Evolutionary conservation across 345 rosid genomes (phyloP).

Genomic region (Garcia nutans): DNA sequence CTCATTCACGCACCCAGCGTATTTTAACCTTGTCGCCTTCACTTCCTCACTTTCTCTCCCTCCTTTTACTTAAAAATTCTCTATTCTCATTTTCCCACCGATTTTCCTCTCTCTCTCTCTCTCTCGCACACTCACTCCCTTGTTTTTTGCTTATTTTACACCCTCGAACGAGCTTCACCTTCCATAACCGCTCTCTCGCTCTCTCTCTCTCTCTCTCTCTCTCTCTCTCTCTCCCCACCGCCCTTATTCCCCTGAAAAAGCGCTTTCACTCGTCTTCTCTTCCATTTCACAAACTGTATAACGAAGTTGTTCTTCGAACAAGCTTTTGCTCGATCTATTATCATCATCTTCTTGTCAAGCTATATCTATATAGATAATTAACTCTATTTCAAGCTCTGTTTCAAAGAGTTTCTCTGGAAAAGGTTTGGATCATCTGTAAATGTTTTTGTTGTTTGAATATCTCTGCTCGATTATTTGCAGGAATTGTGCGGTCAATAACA

Average conservation of each 20-base stretch:
- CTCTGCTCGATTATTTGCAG: conserved; percentile 6
- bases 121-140: not conserved
- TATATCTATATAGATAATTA: too few species aligned
- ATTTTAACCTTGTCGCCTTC: not conserved
- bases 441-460: not conserved
- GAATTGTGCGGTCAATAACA: not conserved
- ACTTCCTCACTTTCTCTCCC: too few species aligned
- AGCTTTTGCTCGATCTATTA: not conserved
- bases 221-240: not conserved
- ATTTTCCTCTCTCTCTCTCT: not conserved
- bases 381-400: too few species aligned
- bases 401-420: too few species aligned
- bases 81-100: conserved; percentile 23
- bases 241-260: not conserved
- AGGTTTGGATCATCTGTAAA: not conserved
- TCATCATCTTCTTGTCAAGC: too few species aligned
- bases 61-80: not conserved
- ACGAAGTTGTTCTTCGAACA: not conserved
- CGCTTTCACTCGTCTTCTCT: too few species aligned
- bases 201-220: not conserved
- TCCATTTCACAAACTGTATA: not conserved
- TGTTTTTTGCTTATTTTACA: not conserved
- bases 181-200: not conserved
- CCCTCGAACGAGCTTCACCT: not conserved
- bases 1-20: conserved; percentile 14